These are phyloP conservation scores for Scedosporium boydii DNA, from an alignment of 2,329 filamentous ascomycete species.

Conservation along the genomic window DNA sequence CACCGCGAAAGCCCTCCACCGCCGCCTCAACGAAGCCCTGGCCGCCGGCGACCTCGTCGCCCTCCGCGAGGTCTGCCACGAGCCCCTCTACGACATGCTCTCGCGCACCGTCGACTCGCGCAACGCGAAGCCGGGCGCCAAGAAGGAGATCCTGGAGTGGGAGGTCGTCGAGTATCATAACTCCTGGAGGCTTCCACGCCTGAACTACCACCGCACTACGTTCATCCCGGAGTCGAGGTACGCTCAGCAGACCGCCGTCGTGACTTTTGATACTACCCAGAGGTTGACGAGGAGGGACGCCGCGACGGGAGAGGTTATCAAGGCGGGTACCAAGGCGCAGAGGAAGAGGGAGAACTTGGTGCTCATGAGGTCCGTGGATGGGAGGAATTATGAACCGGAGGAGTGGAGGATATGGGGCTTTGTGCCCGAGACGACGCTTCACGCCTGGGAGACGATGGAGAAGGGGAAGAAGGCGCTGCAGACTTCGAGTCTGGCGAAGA, in stretches of 20 bases:
- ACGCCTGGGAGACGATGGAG: slow-evolving; percentile 21
- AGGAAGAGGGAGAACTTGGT: slow-evolving; percentile 57
- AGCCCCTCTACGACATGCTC: slow-evolving; percentile 42
- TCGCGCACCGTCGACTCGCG: slow-evolving; percentile 43
- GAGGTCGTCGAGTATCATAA: slow-evolving; percentile 42
- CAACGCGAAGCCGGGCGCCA: slow-evolving; percentile 14
- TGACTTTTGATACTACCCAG: slow-evolving; percentile 49
- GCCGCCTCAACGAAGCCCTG: slow-evolving; percentile 50
- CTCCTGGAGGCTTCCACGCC: slow-evolving; percentile 29
- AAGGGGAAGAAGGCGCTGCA: slow-evolving; percentile 21
- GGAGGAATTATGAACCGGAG: slow-evolving; percentile 28
- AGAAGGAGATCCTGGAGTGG: slow-evolving; percentile 38
- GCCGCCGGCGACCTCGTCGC: slow-evolving; percentile 45
- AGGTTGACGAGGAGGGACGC: slow-evolving; percentile 33
- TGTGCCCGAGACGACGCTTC: slow-evolving; percentile 40
- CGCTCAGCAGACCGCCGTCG: slow-evolving; percentile 43
- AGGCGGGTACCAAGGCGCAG: slow-evolving; percentile 39
- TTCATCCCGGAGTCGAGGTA: slow-evolving; percentile 22
- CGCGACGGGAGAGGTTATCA: slow-evolving; percentile 27
- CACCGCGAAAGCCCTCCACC: slow-evolving; percentile 49
- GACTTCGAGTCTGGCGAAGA: slow-evolving; percentile 13
- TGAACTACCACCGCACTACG: slow-evolving; percentile 44
- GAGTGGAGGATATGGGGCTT: slow-evolving; percentile 61
- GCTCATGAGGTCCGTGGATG: slow-evolving; percentile 38
- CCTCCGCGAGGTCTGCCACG: slow-evolving; percentile 43